Evolutionary conservation across 257 asterid species (phyloP).

Genomic region (Solanum megistacrolobum): DNA sequence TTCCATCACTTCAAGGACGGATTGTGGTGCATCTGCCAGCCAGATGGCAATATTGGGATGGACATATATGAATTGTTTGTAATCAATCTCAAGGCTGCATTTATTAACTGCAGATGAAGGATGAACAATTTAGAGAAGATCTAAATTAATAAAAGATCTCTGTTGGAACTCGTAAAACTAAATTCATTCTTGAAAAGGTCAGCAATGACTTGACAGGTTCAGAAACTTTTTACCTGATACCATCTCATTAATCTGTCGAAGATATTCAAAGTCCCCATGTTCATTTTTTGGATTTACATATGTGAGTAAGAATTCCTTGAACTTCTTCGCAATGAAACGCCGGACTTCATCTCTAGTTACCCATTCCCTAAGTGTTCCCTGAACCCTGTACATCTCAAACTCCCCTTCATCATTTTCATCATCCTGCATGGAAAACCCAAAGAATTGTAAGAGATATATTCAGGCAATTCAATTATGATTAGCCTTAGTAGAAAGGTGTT

Average conservation of each 20-base stretch:
- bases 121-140: constrained; percentile 5
- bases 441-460: not conserved
- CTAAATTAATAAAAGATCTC: not conserved
- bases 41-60: constrained; percentile 95
- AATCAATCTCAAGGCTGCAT: constrained; percentile 97
- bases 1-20: constrained; percentile 99
- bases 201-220: not conserved
- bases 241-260: constrained; percentile 94
- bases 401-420: constrained; percentile 84
- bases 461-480: not conserved
- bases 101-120: constrained; percentile 62
- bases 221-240: constrained; percentile 48
- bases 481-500: not conserved
- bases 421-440: constrained; percentile 36
- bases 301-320: constrained; percentile 82
- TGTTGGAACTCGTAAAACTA: not conserved
- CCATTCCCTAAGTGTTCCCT: constrained; percentile 98
- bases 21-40: constrained; percentile 99
- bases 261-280: constrained; percentile 76
- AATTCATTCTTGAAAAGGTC: not conserved
- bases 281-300: constrained; percentile 72
- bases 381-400: constrained; percentile 85
- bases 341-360: constrained; percentile 99
- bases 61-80: constrained; percentile 72
- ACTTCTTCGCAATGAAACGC: constrained; percentile 83